Evolutionary conservation across 1,284 basidiomycete species (phyloP).

Genomic region (Cerrena zonata): DNA sequence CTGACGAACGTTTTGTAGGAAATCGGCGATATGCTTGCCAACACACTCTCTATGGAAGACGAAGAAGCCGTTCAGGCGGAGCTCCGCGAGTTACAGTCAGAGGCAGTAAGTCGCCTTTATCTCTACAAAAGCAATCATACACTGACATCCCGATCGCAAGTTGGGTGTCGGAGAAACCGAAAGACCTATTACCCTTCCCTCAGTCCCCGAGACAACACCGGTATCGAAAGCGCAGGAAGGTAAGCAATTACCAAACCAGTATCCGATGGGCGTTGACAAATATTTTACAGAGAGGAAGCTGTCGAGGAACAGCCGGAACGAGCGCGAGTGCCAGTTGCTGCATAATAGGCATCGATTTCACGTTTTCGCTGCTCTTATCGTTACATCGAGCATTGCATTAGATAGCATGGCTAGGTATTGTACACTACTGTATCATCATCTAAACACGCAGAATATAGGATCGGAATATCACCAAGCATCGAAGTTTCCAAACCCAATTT

Average conservation of each 20-base stretch:
- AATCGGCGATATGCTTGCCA: constrained; percentile 83
- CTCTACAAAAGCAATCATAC: neutral
- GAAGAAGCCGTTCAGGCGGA: constrained; percentile 91
- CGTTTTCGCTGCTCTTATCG: neutral
- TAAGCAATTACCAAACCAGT: constrained; percentile 12
- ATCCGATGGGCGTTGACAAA: neutral
- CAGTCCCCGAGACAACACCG: constrained; percentile 45
- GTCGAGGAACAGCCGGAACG: constrained; percentile 25
- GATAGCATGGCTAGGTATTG: neutral
- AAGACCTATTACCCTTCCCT: constrained; percentile 32
- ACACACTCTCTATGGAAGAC: constrained; percentile 80
- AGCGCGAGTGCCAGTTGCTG: constrained; percentile 41
- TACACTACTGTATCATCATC: neutral
- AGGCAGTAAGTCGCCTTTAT: constrained; percentile 38
- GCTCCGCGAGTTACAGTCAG: constrained; percentile 61
- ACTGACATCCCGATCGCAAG: neutral
- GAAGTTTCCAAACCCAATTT: constrained; percentile 77
- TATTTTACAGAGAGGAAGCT: constrained; percentile 11
- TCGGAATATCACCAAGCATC: constrained; percentile 48
- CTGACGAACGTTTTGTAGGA: constrained; percentile 43
- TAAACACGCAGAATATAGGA: neutral
- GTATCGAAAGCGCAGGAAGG: constrained; percentile 25
- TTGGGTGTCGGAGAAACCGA: neutral
- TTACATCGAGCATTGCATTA: neutral
- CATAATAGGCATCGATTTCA: too few relatives aligned